Conservation (phyloP, 257 asterid genomes). For the Solanum megistacrolobum region DNA sequence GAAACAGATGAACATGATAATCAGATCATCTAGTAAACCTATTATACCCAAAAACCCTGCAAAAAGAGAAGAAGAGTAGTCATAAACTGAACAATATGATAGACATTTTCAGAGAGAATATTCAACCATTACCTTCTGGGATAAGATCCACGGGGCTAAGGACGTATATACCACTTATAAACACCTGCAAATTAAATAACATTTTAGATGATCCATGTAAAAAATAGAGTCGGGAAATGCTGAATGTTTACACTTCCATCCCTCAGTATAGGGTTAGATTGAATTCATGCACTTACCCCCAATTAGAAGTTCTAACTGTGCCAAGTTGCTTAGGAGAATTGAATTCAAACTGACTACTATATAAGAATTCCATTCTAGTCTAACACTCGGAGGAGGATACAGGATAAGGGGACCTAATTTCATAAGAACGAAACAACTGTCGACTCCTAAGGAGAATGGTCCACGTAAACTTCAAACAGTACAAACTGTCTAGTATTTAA, state of each 20-base stretch:
- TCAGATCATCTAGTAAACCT: constrained; percentile 77
- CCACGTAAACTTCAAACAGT: neutral
- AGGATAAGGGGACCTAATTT: neutral
- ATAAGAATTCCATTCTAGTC: neutral
- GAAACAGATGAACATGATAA: constrained; percentile 63
- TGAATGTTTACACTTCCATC: neutral
- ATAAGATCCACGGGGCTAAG: constrained; percentile 42
- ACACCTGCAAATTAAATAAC: constrained; percentile 18
- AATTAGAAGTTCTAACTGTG: neutral
- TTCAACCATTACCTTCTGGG: constrained; percentile 33
- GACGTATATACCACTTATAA: constrained; percentile 27
- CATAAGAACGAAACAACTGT: neutral
- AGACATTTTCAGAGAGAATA: neutral
- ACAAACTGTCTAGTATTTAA: neutral
- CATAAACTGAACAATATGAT: neutral
- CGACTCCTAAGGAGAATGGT: neutral
- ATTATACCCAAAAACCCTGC: constrained; percentile 60
- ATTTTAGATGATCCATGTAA: neutral
- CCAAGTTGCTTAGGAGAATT: neutral
- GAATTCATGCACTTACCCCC: neutral
- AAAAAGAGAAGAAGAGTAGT: neutral
- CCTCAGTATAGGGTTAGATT: neutral
- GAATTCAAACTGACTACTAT: neutral
- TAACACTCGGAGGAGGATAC: neutral
- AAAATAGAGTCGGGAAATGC: neutral